Evolutionary conservation across 106 monocot species (phyloP).

Genomic region (Cymbidium sinense): DNA sequence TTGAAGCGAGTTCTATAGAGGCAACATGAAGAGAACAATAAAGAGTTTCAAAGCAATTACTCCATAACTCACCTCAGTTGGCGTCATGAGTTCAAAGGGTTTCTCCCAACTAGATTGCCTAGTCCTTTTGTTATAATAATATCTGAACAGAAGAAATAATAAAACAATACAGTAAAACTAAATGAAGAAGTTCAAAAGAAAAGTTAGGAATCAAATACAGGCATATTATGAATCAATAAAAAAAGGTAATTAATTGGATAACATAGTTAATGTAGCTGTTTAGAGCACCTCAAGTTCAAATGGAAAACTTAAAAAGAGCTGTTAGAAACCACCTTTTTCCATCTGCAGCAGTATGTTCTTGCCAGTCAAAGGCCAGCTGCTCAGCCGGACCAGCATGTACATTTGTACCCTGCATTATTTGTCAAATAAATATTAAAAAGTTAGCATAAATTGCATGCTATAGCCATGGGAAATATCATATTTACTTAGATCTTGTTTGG

Average conservation of each 20-base stretch:
- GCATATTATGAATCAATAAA: background rate
- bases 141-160: constrained; percentile 34
- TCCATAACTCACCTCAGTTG: constrained; percentile 52
- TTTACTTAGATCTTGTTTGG: background rate
- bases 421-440: background rate
- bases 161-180: constrained; percentile 6
- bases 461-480: background rate
- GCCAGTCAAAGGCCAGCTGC: constrained; percentile 69
- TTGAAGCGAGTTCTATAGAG: background rate
- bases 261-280: background rate
- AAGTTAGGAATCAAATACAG: constrained; percentile 1
- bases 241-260: background rate
- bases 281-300: background rate
- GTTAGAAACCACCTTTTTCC: constrained; percentile 65
- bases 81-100: constrained; percentile 89
- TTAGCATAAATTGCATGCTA: background rate
- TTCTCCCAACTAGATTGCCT: constrained; percentile 97
- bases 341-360: constrained; percentile 84
- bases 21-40: background rate
- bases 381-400: constrained; percentile 36
- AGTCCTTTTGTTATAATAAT: constrained; percentile 96
- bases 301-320: background rate
- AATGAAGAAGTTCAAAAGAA: background rate
- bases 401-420: constrained; percentile 15
- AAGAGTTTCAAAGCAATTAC: background rate